Percentiles rank a stretch among this genome's conserved stretches.
These are phyloP conservation scores for Scutellaria baicalensis DNA, from an alignment of 257 asterid genomes.

Conservation along the genomic window DNA sequence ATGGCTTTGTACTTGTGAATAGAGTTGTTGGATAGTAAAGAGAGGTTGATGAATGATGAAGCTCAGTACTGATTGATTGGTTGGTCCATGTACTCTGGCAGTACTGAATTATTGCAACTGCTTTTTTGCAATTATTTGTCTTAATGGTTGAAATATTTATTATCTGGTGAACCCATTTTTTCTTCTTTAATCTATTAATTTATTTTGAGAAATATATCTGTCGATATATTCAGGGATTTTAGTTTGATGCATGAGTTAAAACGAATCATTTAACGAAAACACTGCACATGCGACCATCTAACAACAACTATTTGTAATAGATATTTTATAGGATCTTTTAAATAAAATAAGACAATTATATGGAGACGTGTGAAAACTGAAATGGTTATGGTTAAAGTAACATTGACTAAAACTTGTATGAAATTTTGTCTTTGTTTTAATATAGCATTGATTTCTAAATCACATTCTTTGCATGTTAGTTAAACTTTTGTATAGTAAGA, in stretches of 20 bases:
- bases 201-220: too few relatives aligned
- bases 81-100: neutral
- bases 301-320: too few relatives aligned
- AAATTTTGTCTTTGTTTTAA: too few relatives aligned
- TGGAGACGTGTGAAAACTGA: neutral
- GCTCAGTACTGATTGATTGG: conserved; percentile 8
- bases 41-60: neutral
- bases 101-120: neutral
- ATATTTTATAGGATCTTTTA: too few relatives aligned
- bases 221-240: too few relatives aligned
- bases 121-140: conserved; percentile 7
- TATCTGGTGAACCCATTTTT: neutral
- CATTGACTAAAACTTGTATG: too few relatives aligned
- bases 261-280: too few relatives aligned
- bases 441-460: too few relatives aligned
- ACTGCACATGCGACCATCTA: too few relatives aligned
- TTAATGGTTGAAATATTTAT: conserved; percentile 17
- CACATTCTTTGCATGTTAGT: neutral
- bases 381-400: too few relatives aligned
- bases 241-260: too few relatives aligned
- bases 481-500: neutral
- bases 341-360: too few relatives aligned
- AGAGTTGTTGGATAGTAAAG: conserved; percentile 10
- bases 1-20: conserved; percentile 30
- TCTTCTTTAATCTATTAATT: neutral